Percentiles rank a stretch among this genome's conserved stretches.
phyloP scores from a whole-genome alignment of 768 basidiomycete species.

The Gyrodon lividus region DNA sequence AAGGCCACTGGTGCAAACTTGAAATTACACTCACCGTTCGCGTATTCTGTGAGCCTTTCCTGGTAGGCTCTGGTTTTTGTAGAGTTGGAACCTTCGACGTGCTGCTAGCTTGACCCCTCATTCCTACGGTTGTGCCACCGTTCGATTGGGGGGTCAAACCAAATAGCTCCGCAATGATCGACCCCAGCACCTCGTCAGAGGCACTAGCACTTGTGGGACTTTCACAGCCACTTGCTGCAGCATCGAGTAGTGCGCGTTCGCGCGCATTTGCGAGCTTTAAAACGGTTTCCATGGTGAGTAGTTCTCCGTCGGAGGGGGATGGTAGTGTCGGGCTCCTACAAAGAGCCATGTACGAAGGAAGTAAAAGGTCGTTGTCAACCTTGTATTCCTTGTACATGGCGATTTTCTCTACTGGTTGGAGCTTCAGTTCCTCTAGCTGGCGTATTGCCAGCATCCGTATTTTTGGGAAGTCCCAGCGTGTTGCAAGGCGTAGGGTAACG shows the following conservation, averaged over 20 bases:
- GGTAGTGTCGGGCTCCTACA: conserved; percentile 54
- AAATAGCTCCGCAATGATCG: too few relatives aligned
- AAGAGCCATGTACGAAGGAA: conserved; percentile 51
- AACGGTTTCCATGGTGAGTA: conserved; percentile 54
- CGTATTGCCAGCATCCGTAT: conserved; percentile 52
- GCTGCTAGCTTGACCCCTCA: too few relatives aligned
- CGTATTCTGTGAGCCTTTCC: too few relatives aligned
- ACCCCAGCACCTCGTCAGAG: too few relatives aligned
- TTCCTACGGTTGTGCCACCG: too few relatives aligned
- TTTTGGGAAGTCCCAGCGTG: conserved; percentile 54
- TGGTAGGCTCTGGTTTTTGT: too few relatives aligned
- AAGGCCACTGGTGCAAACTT: too few relatives aligned
- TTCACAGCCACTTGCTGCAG: too few relatives aligned
- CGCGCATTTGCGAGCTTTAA: conserved; percentile 54
- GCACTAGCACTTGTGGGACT: too few relatives aligned
- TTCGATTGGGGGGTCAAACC: too few relatives aligned
- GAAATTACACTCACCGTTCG: too few relatives aligned
- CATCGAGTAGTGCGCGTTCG: conserved; percentile 44
- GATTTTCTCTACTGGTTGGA: conserved; percentile 53
- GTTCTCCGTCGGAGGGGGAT: conserved; percentile 49
- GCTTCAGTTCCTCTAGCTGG: conserved; percentile 47
- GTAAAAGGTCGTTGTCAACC: conserved; percentile 49
- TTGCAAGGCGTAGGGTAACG: conserved; percentile 51
- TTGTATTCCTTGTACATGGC: conserved; percentile 53
- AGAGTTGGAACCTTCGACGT: too few relatives aligned